Conservation (phyloP, 257 asterid genomes). For the Parsonsia alboflavescens region DNA sequence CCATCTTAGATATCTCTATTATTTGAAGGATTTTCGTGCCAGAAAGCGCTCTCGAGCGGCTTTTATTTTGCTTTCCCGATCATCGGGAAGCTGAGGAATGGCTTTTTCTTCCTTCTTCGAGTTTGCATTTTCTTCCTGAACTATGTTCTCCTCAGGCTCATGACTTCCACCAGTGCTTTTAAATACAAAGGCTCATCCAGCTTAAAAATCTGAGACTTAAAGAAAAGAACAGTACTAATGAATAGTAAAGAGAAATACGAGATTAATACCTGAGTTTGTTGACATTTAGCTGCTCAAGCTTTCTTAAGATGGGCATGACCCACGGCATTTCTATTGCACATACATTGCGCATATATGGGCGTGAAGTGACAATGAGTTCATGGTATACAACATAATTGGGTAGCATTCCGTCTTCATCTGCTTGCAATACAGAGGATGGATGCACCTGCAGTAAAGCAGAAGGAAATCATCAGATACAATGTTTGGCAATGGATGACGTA, state of each 20-base stretch:
- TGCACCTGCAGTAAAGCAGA: slow-evolving; percentile 51
- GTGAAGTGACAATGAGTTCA: slow-evolving; percentile 74
- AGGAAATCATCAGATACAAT: neutral
- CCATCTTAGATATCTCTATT: neutral
- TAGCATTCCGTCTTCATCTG: slow-evolving; percentile 84
- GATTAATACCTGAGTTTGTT: slow-evolving; percentile 57
- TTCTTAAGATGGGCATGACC: slow-evolving; percentile 65
- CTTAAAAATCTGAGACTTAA: neutral
- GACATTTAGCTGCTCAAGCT: slow-evolving; percentile 60
- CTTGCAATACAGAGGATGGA: slow-evolving; percentile 69
- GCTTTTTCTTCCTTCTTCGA: slow-evolving; percentile 25
- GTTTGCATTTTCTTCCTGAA: slow-evolving; percentile 25
- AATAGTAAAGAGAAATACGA: neutral
- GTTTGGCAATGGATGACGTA: neutral
- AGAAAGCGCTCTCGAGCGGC: slow-evolving; percentile 45
- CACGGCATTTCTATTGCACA: slow-evolving; percentile 82
- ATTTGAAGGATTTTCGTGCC: slow-evolving; percentile 26
- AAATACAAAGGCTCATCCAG: slow-evolving; percentile 11
- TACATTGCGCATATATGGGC: slow-evolving; percentile 84
- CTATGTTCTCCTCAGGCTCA: slow-evolving; percentile 20
- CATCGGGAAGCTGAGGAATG: slow-evolving; percentile 27
- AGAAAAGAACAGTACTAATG: neutral
- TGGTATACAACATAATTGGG: slow-evolving; percentile 79
- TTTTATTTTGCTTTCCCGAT: slow-evolving; percentile 30
- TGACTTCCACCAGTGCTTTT: slow-evolving; percentile 49